phyloP scores from a whole-genome alignment of 1,284 basidiomycete genomes.

The Vanrija sp. region DNA sequence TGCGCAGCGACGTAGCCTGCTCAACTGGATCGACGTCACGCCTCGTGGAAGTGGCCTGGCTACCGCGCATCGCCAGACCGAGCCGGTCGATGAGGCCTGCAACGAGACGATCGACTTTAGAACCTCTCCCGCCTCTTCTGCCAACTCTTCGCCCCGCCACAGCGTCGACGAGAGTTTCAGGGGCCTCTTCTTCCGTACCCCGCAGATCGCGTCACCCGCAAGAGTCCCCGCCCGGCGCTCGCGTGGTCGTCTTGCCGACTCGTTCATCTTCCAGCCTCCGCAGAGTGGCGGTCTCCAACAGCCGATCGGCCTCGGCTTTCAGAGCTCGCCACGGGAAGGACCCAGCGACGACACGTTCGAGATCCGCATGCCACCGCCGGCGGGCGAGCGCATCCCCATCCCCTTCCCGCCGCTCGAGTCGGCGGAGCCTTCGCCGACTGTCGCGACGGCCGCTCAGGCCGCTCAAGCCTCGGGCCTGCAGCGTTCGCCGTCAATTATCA shows the following conservation, averaged over 20 bases:
- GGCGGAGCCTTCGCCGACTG: background rate
- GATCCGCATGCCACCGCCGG: slow-evolving; percentile 24
- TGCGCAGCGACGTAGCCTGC: too few species aligned
- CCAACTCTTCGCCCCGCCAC: slow-evolving; percentile 9
- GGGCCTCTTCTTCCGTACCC: slow-evolving; percentile 44
- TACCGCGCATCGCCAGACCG: background rate
- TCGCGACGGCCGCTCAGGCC: background rate
- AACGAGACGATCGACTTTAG: background rate
- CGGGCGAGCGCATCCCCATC: background rate
- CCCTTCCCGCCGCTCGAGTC: background rate
- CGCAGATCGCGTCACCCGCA: slow-evolving; percentile 18
- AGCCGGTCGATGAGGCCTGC: background rate
- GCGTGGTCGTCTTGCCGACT: background rate
- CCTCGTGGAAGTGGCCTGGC: too few species aligned
- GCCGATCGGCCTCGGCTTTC: slow-evolving; percentile 11
- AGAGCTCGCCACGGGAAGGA: background rate
- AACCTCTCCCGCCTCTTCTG: slow-evolving; percentile 2
- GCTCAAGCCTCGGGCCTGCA: background rate
- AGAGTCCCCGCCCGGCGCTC: background rate
- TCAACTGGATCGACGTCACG: too few species aligned
- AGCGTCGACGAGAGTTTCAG: slow-evolving; percentile 20
- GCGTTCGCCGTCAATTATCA: background rate
- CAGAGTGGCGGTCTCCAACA: background rate
- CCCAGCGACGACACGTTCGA: slow-evolving; percentile 27
- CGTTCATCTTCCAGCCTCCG: background rate